A percentile compares a stretch with the other conserved stretches of the same genome.
phyloP scores from a whole-genome alignment of 208 protist genomes.

The Angomonas ambiguus region DNA sequence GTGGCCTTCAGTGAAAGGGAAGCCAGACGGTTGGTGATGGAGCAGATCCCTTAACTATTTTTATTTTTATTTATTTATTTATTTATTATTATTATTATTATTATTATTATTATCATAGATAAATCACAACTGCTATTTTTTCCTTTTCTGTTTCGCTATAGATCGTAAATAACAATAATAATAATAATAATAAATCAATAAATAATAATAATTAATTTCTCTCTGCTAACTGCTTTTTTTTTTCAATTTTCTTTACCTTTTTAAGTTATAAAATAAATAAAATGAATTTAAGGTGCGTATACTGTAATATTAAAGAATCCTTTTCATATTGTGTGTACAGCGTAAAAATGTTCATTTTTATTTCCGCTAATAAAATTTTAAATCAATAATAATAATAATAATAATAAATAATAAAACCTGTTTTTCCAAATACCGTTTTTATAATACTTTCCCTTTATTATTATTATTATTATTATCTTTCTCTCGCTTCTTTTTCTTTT shows the following conservation, averaged over 20 bases:
- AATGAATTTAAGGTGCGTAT: neutral
- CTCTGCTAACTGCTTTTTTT: neutral
- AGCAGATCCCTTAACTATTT: too few species aligned
- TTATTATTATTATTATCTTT: conserved; percentile 12
- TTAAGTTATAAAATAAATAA: conserved; percentile 5
- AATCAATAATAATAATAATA: conserved; percentile 6
- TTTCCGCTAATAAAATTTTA: conserved; percentile 10
- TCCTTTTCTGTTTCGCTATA: too few species aligned
- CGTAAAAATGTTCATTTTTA: too few species aligned
- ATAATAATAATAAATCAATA: neutral
- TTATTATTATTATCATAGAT: too few species aligned
- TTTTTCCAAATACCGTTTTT: neutral
- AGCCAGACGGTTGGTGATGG: neutral
- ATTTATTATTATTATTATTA: too few species aligned
- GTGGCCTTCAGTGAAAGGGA: neutral
- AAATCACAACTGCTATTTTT: too few species aligned
- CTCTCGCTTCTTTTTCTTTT: neutral
- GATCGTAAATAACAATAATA: neutral
- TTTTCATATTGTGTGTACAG: conserved; percentile 17
- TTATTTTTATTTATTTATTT: too few species aligned
- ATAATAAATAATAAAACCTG: neutral
- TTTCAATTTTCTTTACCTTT: neutral
- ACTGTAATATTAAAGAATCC: neutral
- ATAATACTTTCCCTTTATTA: conserved; percentile 4
- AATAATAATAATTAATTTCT: neutral